Evolutionary conservation across 331 rosid genomes (phyloP).

Genomic region (Dryas integrifolia): DNA sequence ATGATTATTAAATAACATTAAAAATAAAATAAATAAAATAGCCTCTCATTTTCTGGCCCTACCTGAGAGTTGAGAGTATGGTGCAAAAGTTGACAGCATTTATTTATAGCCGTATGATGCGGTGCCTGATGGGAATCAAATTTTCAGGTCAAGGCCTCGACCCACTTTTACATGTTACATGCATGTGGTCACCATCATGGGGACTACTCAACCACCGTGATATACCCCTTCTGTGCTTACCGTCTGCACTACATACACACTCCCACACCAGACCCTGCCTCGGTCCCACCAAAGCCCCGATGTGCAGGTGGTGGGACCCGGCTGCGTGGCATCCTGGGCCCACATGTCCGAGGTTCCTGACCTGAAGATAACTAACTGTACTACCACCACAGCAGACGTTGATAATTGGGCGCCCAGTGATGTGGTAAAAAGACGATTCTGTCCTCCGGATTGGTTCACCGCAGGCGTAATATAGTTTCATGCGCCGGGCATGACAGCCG

Average conservation of each 20-base stretch:
- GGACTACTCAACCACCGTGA: slow-evolving; percentile 23
- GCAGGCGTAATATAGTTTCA: slow-evolving; percentile 18
- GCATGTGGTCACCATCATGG: slow-evolving; percentile 34
- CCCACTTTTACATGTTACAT: slow-evolving; percentile 27
- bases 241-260: slow-evolving; percentile 18
- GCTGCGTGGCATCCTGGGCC: slow-evolving; percentile 12
- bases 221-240: slow-evolving; percentile 7
- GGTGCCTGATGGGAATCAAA: slow-evolving; percentile 17
- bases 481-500: slow-evolving; percentile 48
- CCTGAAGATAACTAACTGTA: not conserved
- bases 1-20: no score
- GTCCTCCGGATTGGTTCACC: not conserved
- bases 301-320: slow-evolving; percentile 22
- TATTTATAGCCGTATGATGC: slow-evolving; percentile 22
- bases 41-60: no score
- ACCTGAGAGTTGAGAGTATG: not conserved
- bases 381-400: not conserved
- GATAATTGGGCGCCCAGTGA: slow-evolving; percentile 7
- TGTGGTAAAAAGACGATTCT: not conserved
- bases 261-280: not conserved
- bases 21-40: no score
- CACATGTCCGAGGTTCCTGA: slow-evolving; percentile 8
- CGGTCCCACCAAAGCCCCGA: slow-evolving; percentile 2
- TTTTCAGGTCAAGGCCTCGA: not conserved
- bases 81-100: not conserved